These are phyloP conservation scores for Tetrahymena borealis DNA, from an alignment of 73 alveolate species.

Conservation along the genomic window DNA sequence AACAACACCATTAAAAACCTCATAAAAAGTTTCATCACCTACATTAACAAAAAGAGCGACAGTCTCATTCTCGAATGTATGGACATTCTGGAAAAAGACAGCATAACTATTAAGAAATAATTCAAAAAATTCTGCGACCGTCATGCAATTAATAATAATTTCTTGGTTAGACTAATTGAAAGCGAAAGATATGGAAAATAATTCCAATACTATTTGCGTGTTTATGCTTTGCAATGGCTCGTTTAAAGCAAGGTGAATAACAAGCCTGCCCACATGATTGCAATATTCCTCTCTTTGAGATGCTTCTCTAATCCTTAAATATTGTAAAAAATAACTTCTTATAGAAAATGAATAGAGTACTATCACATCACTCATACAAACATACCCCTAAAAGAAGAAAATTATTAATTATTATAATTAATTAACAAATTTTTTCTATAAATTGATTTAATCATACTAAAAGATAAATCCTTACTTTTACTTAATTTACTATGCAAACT, in stretches of 20 bases:
- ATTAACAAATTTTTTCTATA: no score
- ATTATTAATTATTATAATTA: no score
- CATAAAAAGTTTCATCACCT: neutral
- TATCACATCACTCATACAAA: no score
- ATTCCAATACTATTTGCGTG: neutral
- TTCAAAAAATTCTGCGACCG: neutral
- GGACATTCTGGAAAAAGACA: slow-evolving; percentile 1
- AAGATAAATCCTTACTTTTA: no score
- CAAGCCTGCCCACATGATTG: neutral
- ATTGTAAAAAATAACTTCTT: neutral
- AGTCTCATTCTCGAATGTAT: neutral
- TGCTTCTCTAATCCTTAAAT: neutral
- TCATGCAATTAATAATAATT: neutral
- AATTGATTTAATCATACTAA: no score
- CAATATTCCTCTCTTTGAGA: neutral
- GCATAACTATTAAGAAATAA: neutral
- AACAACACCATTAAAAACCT: neutral
- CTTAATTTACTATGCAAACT: no score
- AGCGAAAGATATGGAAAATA: neutral
- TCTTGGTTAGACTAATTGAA: neutral
- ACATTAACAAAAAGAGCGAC: neutral
- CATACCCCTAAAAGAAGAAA: no score
- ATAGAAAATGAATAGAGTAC: neutral
- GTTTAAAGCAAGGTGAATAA: neutral
- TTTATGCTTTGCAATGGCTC: neutral